Evolutionary conservation across 2,329 filamentous ascomycete genomes (phyloP).

Genomic region (Penicillium sp.): DNA sequence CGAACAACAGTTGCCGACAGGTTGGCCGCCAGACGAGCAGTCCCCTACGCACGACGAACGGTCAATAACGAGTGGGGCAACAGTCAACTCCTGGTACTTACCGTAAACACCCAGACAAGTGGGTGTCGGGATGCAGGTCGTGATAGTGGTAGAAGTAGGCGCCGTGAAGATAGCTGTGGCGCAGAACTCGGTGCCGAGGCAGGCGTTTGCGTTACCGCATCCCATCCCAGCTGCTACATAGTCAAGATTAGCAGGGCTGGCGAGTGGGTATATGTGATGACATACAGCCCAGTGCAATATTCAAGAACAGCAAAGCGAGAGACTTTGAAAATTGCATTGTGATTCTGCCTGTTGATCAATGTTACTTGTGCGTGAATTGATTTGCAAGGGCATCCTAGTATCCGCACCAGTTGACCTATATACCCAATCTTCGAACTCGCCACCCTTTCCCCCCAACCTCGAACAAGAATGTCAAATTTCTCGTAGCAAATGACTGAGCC

Average conservation of each 20-base stretch:
- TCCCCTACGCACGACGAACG: background rate
- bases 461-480: background rate
- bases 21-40: slow-evolving; percentile 13
- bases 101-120: slow-evolving; percentile 27
- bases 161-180: slow-evolving; percentile 21
- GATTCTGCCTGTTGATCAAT: background rate
- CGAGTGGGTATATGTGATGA: background rate
- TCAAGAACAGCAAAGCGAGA: background rate
- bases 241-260: background rate
- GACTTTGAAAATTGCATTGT: slow-evolving; percentile 1
- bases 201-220: slow-evolving; percentile 20
- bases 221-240: background rate
- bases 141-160: slow-evolving; percentile 20
- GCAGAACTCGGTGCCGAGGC: slow-evolving; percentile 22
- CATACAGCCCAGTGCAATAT: slow-evolving; percentile 9
- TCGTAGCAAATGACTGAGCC: slow-evolving; percentile 5
- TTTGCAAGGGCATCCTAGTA: background rate
- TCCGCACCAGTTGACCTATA: background rate
- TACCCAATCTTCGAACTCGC: background rate
- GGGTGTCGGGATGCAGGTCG: slow-evolving; percentile 23
- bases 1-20: slow-evolving; percentile 25
- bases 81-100: slow-evolving; percentile 7
- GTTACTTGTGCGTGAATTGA: background rate
- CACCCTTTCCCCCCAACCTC: background rate
- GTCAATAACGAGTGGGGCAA: background rate